These are phyloP conservation scores for Jaminaea rosea DNA, from an alignment of 1,284 basidiomycete genomes.

Conservation along the genomic window DNA sequence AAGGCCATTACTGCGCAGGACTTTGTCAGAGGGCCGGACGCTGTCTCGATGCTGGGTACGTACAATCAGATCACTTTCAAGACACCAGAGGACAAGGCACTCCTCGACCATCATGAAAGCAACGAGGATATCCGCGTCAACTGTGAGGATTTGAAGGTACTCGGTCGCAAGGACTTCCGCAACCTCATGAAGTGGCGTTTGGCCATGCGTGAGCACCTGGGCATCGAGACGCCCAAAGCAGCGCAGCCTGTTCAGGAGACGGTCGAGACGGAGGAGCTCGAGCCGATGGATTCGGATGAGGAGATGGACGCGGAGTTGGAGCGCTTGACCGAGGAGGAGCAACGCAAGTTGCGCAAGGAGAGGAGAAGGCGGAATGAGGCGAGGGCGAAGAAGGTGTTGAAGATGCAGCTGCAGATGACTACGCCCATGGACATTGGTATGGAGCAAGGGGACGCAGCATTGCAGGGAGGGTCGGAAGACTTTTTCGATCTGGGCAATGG, in stretches of 20 bases:
- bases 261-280: slow-evolving; percentile 61
- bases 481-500: slow-evolving; percentile 29
- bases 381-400: slow-evolving; percentile 75
- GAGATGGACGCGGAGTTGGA: slow-evolving; percentile 68
- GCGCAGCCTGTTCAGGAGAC: slow-evolving; percentile 17
- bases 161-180: slow-evolving; percentile 97
- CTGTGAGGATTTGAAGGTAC: slow-evolving; percentile 85
- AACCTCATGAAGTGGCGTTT: slow-evolving; percentile 72
- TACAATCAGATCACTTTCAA: slow-evolving; percentile 74
- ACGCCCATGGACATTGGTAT: slow-evolving; percentile 90
- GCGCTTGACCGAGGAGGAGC: slow-evolving; percentile 70
- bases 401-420: slow-evolving; percentile 95
- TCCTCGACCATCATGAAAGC: slow-evolving; percentile 54
- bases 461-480: slow-evolving; percentile 27
- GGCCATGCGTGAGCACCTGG: slow-evolving; percentile 62
- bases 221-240: slow-evolving; percentile 25
- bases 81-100: slow-evolving; percentile 60
- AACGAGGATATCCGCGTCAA: slow-evolving; percentile 71
- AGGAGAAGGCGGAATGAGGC: slow-evolving; percentile 80
- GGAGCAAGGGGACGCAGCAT: slow-evolving; percentile 52
- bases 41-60: slow-evolving; percentile 67
- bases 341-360: slow-evolving; percentile 66
- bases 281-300: slow-evolving; percentile 50
- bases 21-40: slow-evolving; percentile 57
- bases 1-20: slow-evolving; percentile 64